Base-by-base conservation (phyloP, 164 flowering plant genomes). In the Kingdonia uniflora region DNA sequence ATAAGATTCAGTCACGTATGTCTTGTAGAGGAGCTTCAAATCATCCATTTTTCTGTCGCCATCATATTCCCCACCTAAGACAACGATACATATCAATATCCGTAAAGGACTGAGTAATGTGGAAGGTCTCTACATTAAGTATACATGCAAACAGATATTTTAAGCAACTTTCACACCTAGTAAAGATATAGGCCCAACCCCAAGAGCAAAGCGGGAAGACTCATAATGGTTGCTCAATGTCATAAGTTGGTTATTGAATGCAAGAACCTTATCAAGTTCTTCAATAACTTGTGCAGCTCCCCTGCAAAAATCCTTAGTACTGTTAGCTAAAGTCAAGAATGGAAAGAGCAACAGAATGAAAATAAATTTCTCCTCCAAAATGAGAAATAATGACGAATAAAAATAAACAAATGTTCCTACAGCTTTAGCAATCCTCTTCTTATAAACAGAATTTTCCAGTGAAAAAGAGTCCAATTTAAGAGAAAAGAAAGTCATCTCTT, bases 11-110 rank as follows among this genome's bases (percentile, higher is more conserved):
- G 81, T 46, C 42, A 76, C 72, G 73, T 82, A 94, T 33, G 95
- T 76, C 73, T 88, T 75, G 53, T 77, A 94, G 6, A 89, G 86
- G 26, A 83, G 85, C 70, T 89, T 94, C 73, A 94, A 66, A 62
- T 94, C 97, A 68, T 82, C 88, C 55, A 78, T 78, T 68, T 78
- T 94, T 60, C 81, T 76, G 63, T 83, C 95, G 54, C 66, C 68
- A 52, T 84, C 97, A 78, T 74, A 89, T 20, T 87, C 92, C 59
- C 99, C 99, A 71, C 97, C 99, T 94, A 68, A 33, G 57, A 55
- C 49, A 60, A 44, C 37, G n/a, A 54, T 37, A 46, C 11, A 58
- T 14, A 48, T 37, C 11, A 68, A 14, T 51, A 11, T 1, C 47
- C 35, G 35, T 29, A 29, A 8, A 29, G 8, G 35, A 29, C 8